Base-by-base conservation (phyloP, 768 basidiomycete species). In the Floccularia luteovirens region DNA sequence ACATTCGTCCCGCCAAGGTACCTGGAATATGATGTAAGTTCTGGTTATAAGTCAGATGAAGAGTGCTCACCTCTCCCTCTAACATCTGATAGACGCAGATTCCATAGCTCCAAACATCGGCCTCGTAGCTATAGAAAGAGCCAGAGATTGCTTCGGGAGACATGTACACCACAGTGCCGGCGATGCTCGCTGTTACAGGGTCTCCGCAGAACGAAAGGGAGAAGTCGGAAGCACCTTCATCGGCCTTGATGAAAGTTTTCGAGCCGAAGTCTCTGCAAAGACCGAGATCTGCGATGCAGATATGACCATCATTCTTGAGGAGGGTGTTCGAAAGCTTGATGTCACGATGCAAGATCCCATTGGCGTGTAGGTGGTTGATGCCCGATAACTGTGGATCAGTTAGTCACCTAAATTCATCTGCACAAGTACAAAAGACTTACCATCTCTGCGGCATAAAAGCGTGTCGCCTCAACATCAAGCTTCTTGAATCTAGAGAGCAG, bases 241-340 rank as follows among this genome's bases (percentile, higher is more conserved):
- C n/a, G n/a, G n/a, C n/a, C n/a, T n/a, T n/a, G 5, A 24, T 24
- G 4, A 37, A 27, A 16, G 39, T 21, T 25, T 31, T 28, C 14
- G n/a, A 17, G 7, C 32, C 27, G 31, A 48, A 50, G 31, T 50
- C 49, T 14, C 43, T 43, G 33, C 46, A 47, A 4, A 51, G 45
- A 16, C 46, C 46, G 30, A 52, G 46, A 20, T 48, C 51, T 16
- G 44, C 39, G 4, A 52, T 27, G 31, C 46, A 48, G 21, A 52
- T 42, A 22, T 50, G 51, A 3, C 51, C 51, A 31, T 48, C 45
- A 5, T 39, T 31, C 35, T 46, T 41, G 38, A 52, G 40, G 21
- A 50, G 44, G 16, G 48, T 43, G 40, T 52, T 52, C 23, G 43
- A 39, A 11, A 44, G 48, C 28, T 48, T 48, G 25, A 52, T 32